These are phyloP conservation scores for Rhododendron henanense DNA, from an alignment of 148 eudicot genomes.

Conservation along the genomic window DNA sequence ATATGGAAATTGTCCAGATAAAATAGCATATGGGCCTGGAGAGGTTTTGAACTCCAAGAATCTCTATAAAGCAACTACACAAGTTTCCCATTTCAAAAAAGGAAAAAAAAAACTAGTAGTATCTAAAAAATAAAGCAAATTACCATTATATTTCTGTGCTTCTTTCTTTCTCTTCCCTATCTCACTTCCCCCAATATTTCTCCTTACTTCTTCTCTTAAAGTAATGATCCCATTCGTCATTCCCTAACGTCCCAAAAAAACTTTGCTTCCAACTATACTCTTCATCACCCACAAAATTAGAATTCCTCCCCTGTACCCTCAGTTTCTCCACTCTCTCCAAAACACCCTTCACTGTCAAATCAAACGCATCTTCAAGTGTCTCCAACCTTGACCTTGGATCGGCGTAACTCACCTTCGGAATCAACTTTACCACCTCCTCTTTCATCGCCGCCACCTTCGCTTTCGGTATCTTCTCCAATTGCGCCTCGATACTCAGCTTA, in stretches of 20 bases:
- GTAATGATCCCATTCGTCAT: conserved; percentile 58
- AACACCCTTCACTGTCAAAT: conserved; percentile 52
- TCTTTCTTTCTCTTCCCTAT: neutral
- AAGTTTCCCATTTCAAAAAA: neutral
- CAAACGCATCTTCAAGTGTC: conserved; percentile 63
- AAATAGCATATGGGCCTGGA: neutral
- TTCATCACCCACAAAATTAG: conserved; percentile 33
- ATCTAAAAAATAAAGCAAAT: neutral
- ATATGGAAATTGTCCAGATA: neutral
- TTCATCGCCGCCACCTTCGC: conserved; percentile 39
- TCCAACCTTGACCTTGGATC: conserved; percentile 45
- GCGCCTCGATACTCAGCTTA: conserved; percentile 35
- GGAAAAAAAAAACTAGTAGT: neutral
- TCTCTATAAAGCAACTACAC: neutral
- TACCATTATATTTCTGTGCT: neutral
- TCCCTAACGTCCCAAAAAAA: conserved; percentile 37
- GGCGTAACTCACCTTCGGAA: conserved; percentile 54
- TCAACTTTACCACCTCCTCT: conserved; percentile 52
- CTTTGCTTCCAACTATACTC: conserved; percentile 57
- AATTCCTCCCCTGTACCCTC: conserved; percentile 31
- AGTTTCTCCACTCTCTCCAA: conserved; percentile 31
- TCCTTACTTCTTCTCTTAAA: conserved; percentile 30
- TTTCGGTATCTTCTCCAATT: conserved; percentile 28
- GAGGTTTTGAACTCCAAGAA: neutral
- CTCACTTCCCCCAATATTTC: neutral